phyloP scores from a whole-genome alignment of 495 filamentous ascomycete species.

The Trichoderma erinaceum region DNA sequence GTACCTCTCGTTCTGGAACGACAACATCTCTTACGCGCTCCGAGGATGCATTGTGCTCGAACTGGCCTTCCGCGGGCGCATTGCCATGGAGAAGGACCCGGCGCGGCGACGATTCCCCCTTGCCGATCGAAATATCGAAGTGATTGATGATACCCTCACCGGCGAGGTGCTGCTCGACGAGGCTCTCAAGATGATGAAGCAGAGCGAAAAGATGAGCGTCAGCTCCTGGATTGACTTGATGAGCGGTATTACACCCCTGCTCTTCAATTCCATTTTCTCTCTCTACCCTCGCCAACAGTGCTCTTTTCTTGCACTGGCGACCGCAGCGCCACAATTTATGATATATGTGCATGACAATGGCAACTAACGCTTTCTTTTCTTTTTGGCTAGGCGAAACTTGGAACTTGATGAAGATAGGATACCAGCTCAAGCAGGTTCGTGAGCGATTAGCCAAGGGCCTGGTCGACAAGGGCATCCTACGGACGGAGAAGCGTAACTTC shows the following conservation, averaged over 20 bases:
- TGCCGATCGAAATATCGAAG: conserved; percentile 88
- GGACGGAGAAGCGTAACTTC: conserved; percentile 98
- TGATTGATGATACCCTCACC: conserved; percentile 93
- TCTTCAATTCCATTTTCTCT: conserved; percentile 5
- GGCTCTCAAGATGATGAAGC: conserved; percentile 99
- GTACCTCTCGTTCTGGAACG: conserved; percentile 99
- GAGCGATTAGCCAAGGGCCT: conserved; percentile 97
- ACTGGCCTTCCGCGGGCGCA: conserved; percentile 87
- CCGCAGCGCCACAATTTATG: background rate
- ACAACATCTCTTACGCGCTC: conserved; percentile 97
- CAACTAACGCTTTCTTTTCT: background rate
- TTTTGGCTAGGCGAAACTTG: conserved; percentile 78
- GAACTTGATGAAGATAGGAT: conserved; percentile 99
- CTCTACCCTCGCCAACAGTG: background rate
- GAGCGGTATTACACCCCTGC: conserved; percentile 60
- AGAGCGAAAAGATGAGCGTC: conserved; percentile 99
- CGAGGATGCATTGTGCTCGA: conserved; percentile 98
- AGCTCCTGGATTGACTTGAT: conserved; percentile 97
- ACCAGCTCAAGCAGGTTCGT: conserved; percentile 97
- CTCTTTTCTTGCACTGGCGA: background rate
- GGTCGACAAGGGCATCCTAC: conserved; percentile 96
- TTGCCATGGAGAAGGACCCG: conserved; percentile 98
- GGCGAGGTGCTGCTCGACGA: conserved; percentile 97
- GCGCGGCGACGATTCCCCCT: conserved; percentile 87
- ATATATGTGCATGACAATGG: background rate